These are phyloP conservation scores for Oxyria digyna DNA, from an alignment of 148 eudicot species.

Conservation along the genomic window DNA sequence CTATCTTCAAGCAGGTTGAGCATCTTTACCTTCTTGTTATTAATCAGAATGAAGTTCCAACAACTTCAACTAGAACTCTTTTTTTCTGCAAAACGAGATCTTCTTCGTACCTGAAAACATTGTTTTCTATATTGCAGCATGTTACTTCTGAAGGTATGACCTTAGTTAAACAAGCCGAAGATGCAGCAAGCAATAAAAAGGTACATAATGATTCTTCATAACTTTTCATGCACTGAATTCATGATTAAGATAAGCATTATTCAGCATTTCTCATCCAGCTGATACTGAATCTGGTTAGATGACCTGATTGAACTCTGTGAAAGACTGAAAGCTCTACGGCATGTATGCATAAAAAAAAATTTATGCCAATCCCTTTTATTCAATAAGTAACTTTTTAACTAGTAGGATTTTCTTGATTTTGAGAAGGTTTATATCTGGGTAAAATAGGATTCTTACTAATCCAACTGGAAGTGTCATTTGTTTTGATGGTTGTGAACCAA, in stretches of 20 bases:
- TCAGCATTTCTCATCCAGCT: no score
- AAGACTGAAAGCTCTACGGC: no score
- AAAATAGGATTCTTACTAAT: background rate
- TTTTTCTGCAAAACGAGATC: no score
- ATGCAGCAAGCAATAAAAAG: slow-evolving; percentile 78
- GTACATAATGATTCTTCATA: no score
- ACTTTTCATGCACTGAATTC: no score
- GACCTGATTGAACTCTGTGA: no score
- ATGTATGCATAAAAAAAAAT: no score
- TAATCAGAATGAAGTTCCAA: background rate
- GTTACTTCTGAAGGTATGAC: slow-evolving; percentile 77
- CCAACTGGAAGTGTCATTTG: background rate
- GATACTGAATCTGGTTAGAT: no score
- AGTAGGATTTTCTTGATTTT: background rate
- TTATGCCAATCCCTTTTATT: no score
- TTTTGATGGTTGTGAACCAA: background rate
- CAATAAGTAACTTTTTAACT: background rate
- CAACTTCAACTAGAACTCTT: background rate
- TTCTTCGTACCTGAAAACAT: background rate
- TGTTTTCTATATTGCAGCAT: slow-evolving; percentile 46
- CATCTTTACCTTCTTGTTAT: background rate
- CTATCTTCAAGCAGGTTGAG: slow-evolving; percentile 91
- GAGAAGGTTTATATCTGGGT: background rate
- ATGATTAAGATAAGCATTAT: no score
- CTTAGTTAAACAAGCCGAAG: slow-evolving; percentile 86